These are phyloP conservation scores for Zizania latifolia DNA, from an alignment of 176 grass and related monocot genomes.

Conservation along the genomic window DNA sequence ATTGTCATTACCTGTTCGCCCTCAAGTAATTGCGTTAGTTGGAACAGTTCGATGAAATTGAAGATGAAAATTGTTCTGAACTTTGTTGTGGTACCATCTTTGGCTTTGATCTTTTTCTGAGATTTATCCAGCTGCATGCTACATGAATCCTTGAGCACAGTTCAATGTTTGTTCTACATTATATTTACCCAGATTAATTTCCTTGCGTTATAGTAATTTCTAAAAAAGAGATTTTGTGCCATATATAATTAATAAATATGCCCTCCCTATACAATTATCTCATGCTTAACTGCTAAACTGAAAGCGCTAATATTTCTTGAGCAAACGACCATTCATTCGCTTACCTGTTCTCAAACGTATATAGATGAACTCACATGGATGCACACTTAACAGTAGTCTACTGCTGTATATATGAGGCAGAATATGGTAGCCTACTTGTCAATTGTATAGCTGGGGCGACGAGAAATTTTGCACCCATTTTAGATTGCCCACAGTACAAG, in stretches of 20 bases:
- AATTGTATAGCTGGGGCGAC: neutral
- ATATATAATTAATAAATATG: too few relatives aligned
- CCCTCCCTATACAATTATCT: constrained; percentile 18
- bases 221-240: neutral
- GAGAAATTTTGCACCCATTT: neutral
- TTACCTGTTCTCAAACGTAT: neutral
- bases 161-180: neutral
- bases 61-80: neutral
- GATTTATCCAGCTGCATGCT: neutral
- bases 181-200: neutral
- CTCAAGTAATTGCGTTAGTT: neutral
- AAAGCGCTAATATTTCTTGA: constrained; percentile 10
- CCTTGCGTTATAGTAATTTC: neutral
- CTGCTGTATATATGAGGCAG: neutral
- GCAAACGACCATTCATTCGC: neutral
- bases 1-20: neutral
- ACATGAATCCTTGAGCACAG: neutral
- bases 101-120: neutral
- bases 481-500: neutral
- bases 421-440: neutral
- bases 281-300: neutral
- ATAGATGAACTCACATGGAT: neutral
- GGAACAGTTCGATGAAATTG: neutral
- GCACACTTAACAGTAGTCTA: neutral
- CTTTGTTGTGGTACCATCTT: neutral